These are phyloP conservation scores for Thuidium tamariscinum DNA, from an alignment of 225 moss, liverwort and hornwort genomes.

Conservation along the genomic window DNA sequence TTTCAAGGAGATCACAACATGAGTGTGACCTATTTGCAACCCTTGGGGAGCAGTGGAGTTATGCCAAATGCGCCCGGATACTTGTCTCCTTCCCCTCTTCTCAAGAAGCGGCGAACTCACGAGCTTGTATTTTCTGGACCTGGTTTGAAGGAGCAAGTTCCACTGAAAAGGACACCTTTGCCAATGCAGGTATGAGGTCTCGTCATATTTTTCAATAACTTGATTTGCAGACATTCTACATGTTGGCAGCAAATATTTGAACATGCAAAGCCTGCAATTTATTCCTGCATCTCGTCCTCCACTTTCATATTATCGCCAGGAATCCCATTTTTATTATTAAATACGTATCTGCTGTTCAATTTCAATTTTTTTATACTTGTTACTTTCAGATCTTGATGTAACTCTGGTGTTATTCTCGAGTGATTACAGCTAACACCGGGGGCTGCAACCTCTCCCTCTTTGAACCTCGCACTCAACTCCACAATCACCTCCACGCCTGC, in stretches of 20 bases:
- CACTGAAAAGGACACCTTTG: conserved; percentile 15
- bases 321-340: not conserved
- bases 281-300: not conserved
- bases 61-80: conserved; percentile 20
- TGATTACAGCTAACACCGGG: conserved; percentile 17
- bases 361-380: not conserved
- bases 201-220: not conserved
- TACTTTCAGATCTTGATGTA: not conserved
- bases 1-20: conserved; percentile 44
- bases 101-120: conserved; percentile 39
- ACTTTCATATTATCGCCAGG: not conserved
- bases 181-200: conserved; percentile 15
- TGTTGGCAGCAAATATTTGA: not conserved
- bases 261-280: not conserved
- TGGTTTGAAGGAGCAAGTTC: conserved; percentile 39
- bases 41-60: conserved; percentile 18
- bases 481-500: conserved; percentile 4
- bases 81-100: conserved; percentile 38
- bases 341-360: not conserved
- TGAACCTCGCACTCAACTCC: conserved; percentile 19
- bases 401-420: not conserved
- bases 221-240: not conserved
- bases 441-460: not conserved
- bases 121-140: conserved; percentile 36
- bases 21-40: conserved; percentile 30